Conservation (phyloP, 805 yeast species). For the Candida germanica region DNA sequence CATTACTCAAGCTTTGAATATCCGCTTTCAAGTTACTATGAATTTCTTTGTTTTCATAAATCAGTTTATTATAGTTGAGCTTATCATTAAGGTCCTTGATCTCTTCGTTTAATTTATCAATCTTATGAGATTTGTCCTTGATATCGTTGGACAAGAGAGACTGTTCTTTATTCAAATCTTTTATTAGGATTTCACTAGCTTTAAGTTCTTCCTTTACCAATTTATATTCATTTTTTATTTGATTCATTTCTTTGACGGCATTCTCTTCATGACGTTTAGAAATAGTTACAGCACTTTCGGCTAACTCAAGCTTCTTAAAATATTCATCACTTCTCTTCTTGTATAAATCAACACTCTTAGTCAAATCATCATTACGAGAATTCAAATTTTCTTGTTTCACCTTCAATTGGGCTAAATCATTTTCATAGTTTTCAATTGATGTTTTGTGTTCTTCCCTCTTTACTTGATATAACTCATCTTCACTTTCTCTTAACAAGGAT, state of each 20-base stretch:
- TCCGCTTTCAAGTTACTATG: constrained; percentile 50
- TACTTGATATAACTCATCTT: constrained; percentile 40
- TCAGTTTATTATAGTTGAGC: constrained; percentile 47
- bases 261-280: constrained; percentile 60
- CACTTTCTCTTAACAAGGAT: constrained; percentile 39
- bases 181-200: constrained; percentile 50
- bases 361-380: constrained; percentile 54
- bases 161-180: constrained; percentile 49
- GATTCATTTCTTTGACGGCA: constrained; percentile 51
- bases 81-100: constrained; percentile 56
- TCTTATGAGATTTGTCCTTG: constrained; percentile 55
- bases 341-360: constrained; percentile 56
- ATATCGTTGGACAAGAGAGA: constrained; percentile 53
- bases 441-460: constrained; percentile 42
- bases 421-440: constrained; percentile 32
- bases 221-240: constrained; percentile 35
- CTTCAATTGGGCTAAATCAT: constrained; percentile 47
- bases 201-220: constrained; percentile 52
- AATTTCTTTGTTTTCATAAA: constrained; percentile 37
- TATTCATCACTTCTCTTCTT: constrained; percentile 73
- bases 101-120: constrained; percentile 47
- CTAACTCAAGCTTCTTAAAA: constrained; percentile 67
- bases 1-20: constrained; percentile 50
- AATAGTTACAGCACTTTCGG: constrained; percentile 67
- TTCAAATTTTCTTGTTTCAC: constrained; percentile 56